phyloP scores from a whole-genome alignment of 441 rosid genomes.

The Brassica balearica region DNA sequence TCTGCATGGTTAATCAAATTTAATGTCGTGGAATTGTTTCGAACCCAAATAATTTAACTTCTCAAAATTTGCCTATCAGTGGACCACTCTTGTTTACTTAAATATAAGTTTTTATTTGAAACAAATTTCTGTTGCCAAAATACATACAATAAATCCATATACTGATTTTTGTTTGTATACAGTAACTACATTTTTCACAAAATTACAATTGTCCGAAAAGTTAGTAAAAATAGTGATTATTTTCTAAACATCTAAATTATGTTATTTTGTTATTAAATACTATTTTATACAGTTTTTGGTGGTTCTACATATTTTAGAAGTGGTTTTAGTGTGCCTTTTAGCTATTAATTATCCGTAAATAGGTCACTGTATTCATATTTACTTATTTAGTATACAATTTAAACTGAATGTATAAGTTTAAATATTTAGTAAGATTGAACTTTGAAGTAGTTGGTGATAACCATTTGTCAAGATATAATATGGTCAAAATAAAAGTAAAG shows the following conservation, averaged over 20 bases:
- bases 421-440: neutral
- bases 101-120: neutral
- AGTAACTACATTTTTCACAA: neutral
- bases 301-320: neutral
- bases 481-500: neutral
- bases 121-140: neutral
- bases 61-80: too few relatives aligned
- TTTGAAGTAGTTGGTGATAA: neutral
- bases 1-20: too few relatives aligned
- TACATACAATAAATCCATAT: neutral
- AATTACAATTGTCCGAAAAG: neutral
- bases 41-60: too few relatives aligned
- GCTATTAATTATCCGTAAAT: neutral
- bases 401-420: neutral
- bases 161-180: neutral
- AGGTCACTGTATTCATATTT: neutral
- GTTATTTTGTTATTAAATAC: neutral
- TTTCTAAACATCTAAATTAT: neutral
- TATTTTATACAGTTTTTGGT: neutral
- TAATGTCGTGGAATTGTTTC: too few relatives aligned
- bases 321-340: neutral
- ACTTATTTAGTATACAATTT: too few relatives aligned
- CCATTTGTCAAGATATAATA: neutral
- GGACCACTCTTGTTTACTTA: too few relatives aligned
- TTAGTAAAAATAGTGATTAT: neutral